Percentiles rank a stretch among this genome's conserved stretches.
Evolutionary conservation across 345 rosid species (phyloP).

Genomic region (Corymbia maculata): DNA sequence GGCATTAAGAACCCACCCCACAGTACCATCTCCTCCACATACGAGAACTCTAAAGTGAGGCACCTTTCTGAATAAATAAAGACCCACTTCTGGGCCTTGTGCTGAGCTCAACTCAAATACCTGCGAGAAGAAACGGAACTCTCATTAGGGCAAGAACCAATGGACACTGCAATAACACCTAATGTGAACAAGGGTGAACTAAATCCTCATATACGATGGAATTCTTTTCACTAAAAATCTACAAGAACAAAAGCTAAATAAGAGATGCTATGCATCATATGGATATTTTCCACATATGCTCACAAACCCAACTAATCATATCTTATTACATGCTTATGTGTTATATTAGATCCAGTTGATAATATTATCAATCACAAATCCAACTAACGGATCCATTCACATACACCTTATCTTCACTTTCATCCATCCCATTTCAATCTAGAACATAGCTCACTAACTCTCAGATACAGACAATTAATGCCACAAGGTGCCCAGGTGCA

Average conservation of each 20-base stretch:
- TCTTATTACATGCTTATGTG: neutral
- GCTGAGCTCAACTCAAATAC: slow-evolving; percentile 71
- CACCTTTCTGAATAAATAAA: slow-evolving; percentile 71
- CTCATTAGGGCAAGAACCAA: neutral
- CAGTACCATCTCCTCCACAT: slow-evolving; percentile 94
- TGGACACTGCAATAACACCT: neutral
- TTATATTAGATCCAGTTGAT: neutral
- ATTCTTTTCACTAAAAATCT: neutral
- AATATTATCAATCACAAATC: neutral
- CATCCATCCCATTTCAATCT: neutral
- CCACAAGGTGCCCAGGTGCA: neutral
- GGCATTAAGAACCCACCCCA: slow-evolving; percentile 85
- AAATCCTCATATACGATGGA: neutral
- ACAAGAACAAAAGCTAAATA: neutral
- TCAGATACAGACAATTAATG: neutral
- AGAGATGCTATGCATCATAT: neutral
- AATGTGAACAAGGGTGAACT: neutral
- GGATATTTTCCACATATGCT: neutral
- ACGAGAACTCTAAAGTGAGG: slow-evolving; percentile 88
- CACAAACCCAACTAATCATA: neutral
- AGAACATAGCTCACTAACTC: neutral
- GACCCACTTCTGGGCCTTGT: slow-evolving; percentile 83
- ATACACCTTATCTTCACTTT: neutral
- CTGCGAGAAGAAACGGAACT: slow-evolving; percentile 16
- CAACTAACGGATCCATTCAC: neutral